Evolutionary conservation across 352 stramenopile genomes (phyloP).

Genomic region (Pythium aristosporum): DNA sequence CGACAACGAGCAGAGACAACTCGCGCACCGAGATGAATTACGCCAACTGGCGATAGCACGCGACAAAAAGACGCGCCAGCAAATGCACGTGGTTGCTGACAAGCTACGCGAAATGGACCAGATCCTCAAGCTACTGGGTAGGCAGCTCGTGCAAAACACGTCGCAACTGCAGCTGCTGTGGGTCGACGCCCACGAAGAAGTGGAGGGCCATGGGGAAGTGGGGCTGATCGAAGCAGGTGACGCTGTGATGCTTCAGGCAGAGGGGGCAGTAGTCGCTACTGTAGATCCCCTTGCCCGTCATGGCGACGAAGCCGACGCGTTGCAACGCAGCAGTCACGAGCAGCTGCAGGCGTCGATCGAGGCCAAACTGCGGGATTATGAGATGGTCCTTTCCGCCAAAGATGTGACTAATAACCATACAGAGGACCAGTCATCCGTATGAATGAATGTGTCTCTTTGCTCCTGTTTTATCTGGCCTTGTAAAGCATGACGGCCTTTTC

Average conservation of each 20-base stretch:
- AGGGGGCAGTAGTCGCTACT: neutral
- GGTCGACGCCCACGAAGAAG: slow-evolving; percentile 32
- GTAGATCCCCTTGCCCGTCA: too few relatives aligned
- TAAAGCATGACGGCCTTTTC: slow-evolving; percentile 87
- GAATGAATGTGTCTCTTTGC: neutral
- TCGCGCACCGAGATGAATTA: neutral
- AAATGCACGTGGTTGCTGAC: slow-evolving; percentile 30
- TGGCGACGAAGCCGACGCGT: neutral
- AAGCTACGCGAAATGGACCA: slow-evolving; percentile 61
- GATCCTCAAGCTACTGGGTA: slow-evolving; percentile 57
- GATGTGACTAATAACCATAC: neutral
- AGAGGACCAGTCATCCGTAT: neutral
- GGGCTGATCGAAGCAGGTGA: neutral
- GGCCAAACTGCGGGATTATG: slow-evolving; percentile 26
- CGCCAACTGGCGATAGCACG: slow-evolving; percentile 11
- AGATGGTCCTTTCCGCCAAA: slow-evolving; percentile 4
- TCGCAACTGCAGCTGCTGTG: slow-evolving; percentile 57
- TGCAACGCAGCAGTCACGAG: slow-evolving; percentile 6
- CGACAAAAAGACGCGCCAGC: slow-evolving; percentile 27
- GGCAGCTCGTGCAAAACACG: slow-evolving; percentile 69
- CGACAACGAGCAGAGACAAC: slow-evolving; percentile 9
- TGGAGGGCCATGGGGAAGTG: neutral
- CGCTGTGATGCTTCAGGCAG: neutral
- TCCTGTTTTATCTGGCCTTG: slow-evolving; percentile 58
- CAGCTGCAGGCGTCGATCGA: slow-evolving; percentile 19